Conservation (phyloP, 306 rosid species). For the Medicago lupulina region DNA sequence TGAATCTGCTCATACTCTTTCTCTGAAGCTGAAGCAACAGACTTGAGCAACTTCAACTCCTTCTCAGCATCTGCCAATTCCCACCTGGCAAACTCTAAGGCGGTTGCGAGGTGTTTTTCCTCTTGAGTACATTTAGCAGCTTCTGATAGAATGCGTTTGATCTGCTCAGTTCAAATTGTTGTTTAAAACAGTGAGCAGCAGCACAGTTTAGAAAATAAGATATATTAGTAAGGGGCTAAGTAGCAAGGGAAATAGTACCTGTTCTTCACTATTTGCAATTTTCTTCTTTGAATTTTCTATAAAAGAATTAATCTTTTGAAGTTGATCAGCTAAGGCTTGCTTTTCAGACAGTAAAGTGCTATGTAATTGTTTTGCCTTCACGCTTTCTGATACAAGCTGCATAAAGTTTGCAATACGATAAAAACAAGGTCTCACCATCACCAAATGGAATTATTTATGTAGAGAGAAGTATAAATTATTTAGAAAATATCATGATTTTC, state of each 20-base stretch:
- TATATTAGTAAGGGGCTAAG: not conserved
- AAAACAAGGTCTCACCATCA: constrained; percentile 15
- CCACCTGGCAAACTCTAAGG: constrained; percentile 75
- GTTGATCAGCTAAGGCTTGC: constrained; percentile 79
- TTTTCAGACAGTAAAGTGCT: constrained; percentile 68
- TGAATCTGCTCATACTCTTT: constrained; percentile 77
- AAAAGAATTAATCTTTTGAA: constrained; percentile 67
- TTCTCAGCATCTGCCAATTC: constrained; percentile 91
- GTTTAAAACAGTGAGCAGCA: constrained; percentile 37
- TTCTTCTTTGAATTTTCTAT: constrained; percentile 62
- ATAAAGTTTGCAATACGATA: constrained; percentile 43
- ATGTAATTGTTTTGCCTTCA: constrained; percentile 84
- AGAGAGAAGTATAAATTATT: constrained; percentile 19
- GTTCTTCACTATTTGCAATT: constrained; percentile 69
- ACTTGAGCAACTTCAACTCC: constrained; percentile 85
- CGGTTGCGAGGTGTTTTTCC: constrained; percentile 66
- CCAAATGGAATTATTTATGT: constrained; percentile 29
- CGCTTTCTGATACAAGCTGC: constrained; percentile 98
- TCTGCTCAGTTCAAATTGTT: constrained; percentile 58
- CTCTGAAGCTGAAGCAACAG: constrained; percentile 71
- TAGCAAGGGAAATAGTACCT: constrained; percentile 54
- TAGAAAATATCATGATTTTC: constrained; percentile 21
- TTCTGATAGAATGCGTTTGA: constrained; percentile 62
- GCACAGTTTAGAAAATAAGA: constrained; percentile 17
- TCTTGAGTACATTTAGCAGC: constrained; percentile 70